Percentiles rank a stretch among this genome's conserved stretches.
Conservation (phyloP, 2,329 filamentous ascomycete species). For the Talaromyces sp. region DNA sequence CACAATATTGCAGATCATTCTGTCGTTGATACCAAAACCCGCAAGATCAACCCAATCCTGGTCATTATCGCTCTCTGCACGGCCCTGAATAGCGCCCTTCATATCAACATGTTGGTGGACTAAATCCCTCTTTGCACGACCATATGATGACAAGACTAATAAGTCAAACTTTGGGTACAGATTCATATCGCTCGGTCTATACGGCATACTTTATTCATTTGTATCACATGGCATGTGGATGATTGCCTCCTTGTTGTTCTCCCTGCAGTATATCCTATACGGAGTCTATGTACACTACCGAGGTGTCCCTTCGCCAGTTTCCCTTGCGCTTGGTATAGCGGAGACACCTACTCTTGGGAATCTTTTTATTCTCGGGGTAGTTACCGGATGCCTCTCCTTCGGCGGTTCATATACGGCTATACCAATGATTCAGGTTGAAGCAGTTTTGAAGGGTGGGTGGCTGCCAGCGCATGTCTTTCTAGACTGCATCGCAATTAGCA, state of each 20-base stretch:
- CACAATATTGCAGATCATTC: conserved; percentile 23
- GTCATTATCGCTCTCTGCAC: conserved; percentile 14
- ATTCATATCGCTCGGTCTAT: conserved; percentile 3
- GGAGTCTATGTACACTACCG: conserved; percentile 34
- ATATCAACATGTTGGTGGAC: conserved; percentile 6
- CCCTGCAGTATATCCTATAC: conserved; percentile 32
- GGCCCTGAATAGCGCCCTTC: conserved; percentile 23
- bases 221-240: not conserved
- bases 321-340: conserved; percentile 34
- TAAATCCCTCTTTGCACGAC: conserved; percentile 14
- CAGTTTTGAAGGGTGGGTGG: conserved; percentile 36
- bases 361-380: conserved; percentile 34
- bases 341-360: conserved; percentile 31
- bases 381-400: conserved; percentile 35
- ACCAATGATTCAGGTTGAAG: conserved; percentile 38
- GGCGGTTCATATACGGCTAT: conserved; percentile 38
- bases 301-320: conserved; percentile 35
- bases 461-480: conserved; percentile 36
- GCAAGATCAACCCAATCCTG: conserved; percentile 30
- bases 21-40: conserved; percentile 27
- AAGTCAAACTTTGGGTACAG: not conserved
- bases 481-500: conserved; percentile 24
- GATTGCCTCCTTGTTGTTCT: conserved; percentile 24
- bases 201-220: not conserved
- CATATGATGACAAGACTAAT: conserved; percentile 6